Evolutionary conservation across 257 asterid genomes (phyloP), one percentile per base, ranked within the genome.

Genomic region (Linderniella brevidens): DNA sequence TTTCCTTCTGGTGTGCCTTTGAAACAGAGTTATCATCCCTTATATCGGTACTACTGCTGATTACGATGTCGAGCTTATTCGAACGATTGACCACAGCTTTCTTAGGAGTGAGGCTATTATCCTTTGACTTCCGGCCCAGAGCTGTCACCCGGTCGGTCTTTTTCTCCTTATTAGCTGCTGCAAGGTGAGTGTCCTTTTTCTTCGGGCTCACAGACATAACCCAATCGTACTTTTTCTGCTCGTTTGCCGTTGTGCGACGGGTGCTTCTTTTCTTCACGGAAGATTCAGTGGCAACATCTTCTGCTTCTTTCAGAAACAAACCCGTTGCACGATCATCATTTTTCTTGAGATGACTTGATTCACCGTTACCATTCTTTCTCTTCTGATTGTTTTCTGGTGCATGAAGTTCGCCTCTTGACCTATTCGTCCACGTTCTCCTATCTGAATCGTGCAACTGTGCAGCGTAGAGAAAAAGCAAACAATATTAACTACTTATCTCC

Each of bases 341-440:
- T 61, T 56, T 74, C 82, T 43, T 69, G 55, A 39, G 42, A 64
- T 55, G 69, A 65, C 57, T 44, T 46, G 41, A 50, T 44, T 55
- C 38, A 48, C 38, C 8, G 17, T 37, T 37, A 15, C 68, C 85
- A 19, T 66, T 75, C 25, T 46, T 46, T 49, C 50, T 71, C 77
- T 50, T 68, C 54, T 53, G 73, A 54, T 48, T 57, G 32, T 25
- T 25, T 55, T 62, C 61, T 29, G 62, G 55, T 42, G 59, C 52
- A 51, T 36, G 41, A 42, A 25, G 52, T 56, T 46, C 49, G 15
- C 54, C 66, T 64, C 58, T 63, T n/a, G 64, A 35, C 53, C 51
- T 67, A 46, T 49, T 38, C 55, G 13, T 52, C 49, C 15, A 42
- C 39, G 55, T 36, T 46, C 65, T 60, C 54, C 50, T 59, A 25